These are phyloP conservation scores for Nakaseomyces bracarensis DNA, from an alignment of 1,139 yeast genomes.

Conservation along the genomic window DNA sequence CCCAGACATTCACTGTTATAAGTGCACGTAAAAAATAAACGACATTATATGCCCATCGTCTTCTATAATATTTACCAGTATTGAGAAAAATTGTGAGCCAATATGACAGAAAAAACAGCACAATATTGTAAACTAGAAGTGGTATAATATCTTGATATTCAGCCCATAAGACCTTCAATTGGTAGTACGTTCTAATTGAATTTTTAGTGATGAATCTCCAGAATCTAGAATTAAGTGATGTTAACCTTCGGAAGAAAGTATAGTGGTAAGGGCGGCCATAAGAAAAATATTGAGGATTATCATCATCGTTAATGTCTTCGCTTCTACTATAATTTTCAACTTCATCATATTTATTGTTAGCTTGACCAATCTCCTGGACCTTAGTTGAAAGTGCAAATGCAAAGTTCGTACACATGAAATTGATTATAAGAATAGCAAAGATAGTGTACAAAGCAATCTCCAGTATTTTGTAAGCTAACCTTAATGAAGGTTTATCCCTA, in stretches of 20 bases:
- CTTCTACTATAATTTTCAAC: background rate
- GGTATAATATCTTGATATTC: slow-evolving; percentile 27
- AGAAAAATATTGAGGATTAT: background rate
- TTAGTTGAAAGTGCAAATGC: slow-evolving; percentile 22
- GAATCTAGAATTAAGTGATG: background rate
- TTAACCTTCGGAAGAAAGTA: background rate
- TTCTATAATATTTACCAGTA: slow-evolving; percentile 6
- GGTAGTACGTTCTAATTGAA: background rate
- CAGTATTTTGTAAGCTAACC: slow-evolving; percentile 11
- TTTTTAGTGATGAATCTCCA: background rate
- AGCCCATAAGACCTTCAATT: slow-evolving; percentile 18
- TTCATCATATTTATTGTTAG: background rate
- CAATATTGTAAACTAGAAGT: slow-evolving; percentile 20
- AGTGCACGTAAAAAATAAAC: slow-evolving; percentile 22
- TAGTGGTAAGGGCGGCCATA: background rate
- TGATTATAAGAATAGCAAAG: slow-evolving; percentile 14
- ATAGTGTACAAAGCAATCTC: slow-evolving; percentile 17
- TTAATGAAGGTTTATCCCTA: slow-evolving; percentile 7
- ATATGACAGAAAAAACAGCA: slow-evolving; percentile 16
- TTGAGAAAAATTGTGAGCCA: slow-evolving; percentile 17
- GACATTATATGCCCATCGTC: slow-evolving; percentile 23
- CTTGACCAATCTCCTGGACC: slow-evolving; percentile 7
- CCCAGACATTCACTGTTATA: slow-evolving; percentile 30
- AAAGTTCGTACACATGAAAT: slow-evolving; percentile 24
- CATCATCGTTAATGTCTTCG: background rate